Base-by-base conservation (phyloP, 805 yeast genomes). In the Wickerhamomyces rabaulensis region DNA sequence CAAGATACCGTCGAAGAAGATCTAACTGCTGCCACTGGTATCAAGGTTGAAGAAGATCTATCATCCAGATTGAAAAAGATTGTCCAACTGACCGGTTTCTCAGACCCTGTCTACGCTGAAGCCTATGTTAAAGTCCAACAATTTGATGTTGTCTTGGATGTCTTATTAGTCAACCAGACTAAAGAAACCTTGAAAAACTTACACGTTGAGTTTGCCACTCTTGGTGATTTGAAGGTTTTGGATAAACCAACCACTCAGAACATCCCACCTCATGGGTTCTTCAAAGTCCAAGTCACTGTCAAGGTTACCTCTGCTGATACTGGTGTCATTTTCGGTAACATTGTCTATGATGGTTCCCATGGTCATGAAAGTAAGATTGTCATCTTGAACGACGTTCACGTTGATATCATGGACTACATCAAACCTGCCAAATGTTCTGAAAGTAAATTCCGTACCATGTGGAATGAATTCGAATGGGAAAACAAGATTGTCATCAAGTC, bases 381-480 rank as follows among this genome's bases (percentile, higher is more conserved):
- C 48, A 91, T 94, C 49, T 75, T 94, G 62, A 89, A 88, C 60
- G 98, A 94, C 64, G 90, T 94, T 42, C 96, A 91, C 64, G 91
- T 94, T 49, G 97, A 94, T 65, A 87, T 94, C 45, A 88, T 94
- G 90, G 98, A 94, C 67, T 94, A 94, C 70, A 90, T 94, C 66
- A 89, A 88, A 65, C 97, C 99, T 19, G 94, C 95, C n/a, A 76
- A 79, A 21, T 87, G 96, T 65, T 72, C 90, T 15, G 98, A 92
- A 68, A 80, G 82, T 40, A 85, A 80, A 56, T 94, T 94, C 86
- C 86, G 99, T 62, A 79, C 82, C 60, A 92, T 91, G 98, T 94
- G 99, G 99, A 89, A 90, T 65, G 97, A 91, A 65, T 94, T 95
- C 64, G 99, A 94, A 70, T 94, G 99, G 99, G 99, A 94, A 69